Evolutionary conservation across 495 filamentous ascomycete species (phyloP), one percentile per base, ranked within the genome.

Genomic region (Hypoxylon fragiforme): DNA sequence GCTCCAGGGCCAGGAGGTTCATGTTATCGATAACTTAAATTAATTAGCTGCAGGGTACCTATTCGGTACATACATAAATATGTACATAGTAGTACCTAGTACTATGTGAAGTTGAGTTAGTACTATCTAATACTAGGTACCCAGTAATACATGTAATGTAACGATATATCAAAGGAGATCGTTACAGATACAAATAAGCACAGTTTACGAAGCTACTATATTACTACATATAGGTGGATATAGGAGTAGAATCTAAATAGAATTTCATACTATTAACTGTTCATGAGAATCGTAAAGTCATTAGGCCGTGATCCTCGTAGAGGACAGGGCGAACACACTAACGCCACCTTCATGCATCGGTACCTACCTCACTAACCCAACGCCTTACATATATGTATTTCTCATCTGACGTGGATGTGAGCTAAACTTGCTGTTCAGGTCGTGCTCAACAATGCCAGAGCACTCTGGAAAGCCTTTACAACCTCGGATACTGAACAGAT

Each of bases 381-480:
- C n/a, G n/a, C n/a, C n/a, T n/a, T n/a, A n/a, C n/a, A n/a, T n/a
- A n/a, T n/a, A n/a, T n/a, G n/a, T n/a, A n/a, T n/a, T n/a, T n/a
- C n/a, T n/a, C n/a, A n/a, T n/a, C n/a, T n/a, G n/a, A n/a, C 5
- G 19, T 41, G 4, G 19, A 9, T 7, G 24, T 22, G 18, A 6
- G 7, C 3, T 7, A 12, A 12, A 12, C 3, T 14, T 12, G 38
- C 1, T 13, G 12, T 13, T 45, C 24, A 58, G 8, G 58, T 58
- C 18, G 65, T 55, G 54, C 73, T 73, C 22, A 92, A 72, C 18
- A 92, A 77, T 5, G 84, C 81, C 18, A 92, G 71, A 39, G 89
- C 89, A 66, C 78, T 90, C 64, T 92, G 81, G 63, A 94, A 94
- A 21, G 89, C 89, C 58, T 83, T 80, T 7, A 94, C 87, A 32